Evolutionary conservation across 305 asterid species (phyloP), one percentile per base, ranked within the genome.

Genomic region (Striga hermonthica): DNA sequence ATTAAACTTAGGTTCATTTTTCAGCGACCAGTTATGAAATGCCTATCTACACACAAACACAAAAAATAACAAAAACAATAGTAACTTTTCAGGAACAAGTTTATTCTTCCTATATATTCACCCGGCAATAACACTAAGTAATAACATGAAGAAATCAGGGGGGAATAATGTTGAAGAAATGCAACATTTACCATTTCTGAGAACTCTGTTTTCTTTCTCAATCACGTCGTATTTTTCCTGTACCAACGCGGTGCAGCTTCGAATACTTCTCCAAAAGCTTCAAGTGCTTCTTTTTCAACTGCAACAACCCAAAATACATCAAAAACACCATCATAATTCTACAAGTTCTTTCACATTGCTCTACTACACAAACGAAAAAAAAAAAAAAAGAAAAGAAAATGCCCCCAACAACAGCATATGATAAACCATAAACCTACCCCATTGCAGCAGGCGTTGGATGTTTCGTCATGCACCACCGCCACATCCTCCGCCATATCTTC

Each of bases 391-490:
- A 66, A 54, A 5, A 48, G 36, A 65, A 44, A 6, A 1, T 43
- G 47, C n/a, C n/a, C n/a, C n/a, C n/a, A n/a, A n/a, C n/a, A n/a
- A n/a, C n/a, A n/a, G n/a, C n/a, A n/a, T n/a, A n/a, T n/a, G n/a
- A n/a, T n/a, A 43, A 13, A 43, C 48, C 43, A 59, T 2, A 48
- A 67, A 60, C 58, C 77, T 81, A 87, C 95, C 82, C 67, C 52
- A 12, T 74, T 76, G 64, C 97, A 90, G 75, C 97, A 90, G 57
- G 85, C 49, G 69, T 75, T 82, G 65, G 84, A 47, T 37, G 82
- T 72, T 56, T 82, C 80, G 5, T 78, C 84, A 57, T 71, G 79
- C 60, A 68, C 16, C 80, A 16, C 72, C 76, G 57, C 83, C 71
- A 78, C 82, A 56, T 83, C 88, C 66, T 85, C 92, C 77, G 78